Base-by-base conservation (phyloP, 768 basidiomycete species). In the Lactifluus hygrophoroides region DNA sequence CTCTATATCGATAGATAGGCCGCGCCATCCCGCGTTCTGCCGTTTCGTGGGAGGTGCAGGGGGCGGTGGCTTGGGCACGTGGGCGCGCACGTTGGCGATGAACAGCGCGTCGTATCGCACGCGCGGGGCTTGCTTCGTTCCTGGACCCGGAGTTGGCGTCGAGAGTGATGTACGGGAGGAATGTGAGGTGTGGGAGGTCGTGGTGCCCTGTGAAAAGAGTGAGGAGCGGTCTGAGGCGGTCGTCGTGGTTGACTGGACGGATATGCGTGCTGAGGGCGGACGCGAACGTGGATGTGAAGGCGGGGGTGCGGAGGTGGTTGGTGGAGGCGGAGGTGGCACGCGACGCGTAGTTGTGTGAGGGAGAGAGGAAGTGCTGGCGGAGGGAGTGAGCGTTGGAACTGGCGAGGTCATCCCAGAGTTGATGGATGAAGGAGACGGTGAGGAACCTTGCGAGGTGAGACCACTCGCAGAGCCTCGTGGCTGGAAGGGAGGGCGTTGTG, bases 1-100 rank as follows among this genome's bases (percentile, higher is more conserved):
- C 47, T 81, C 79, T 47, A 83, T 68, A 67, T 86, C 85, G 19
- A 86, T 78, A 0, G 84, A 85, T 35, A 84, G 65, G 6, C 80
- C 85, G 34, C 85, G 74, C 87, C 87, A 89, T 3, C 87, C 87
- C 2, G 78, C 80, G 3, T 84, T 81, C 54, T 80, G 77, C 55
- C 81, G 70, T 37, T 65, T 68, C 42, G 76, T 74, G 59, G 75
- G 73, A 16, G 74, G 65, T 32, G 71, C 72, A 19, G 71, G 60
- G 0, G 75, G 72, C 56, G 72, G 72, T 51, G 74, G 53, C 35
- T 71, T 42, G 2, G 27, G 54, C 9, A 32, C 35, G 34, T 57
- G 57, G 1, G 44, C 49, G 23, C 50, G 54, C n/a, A 63, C 43
- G 56, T 69, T 69, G 4, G 58, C 54, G 34, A 65, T 54, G 53